These are phyloP conservation scores for Eragrostis curvula DNA, from an alignment of 176 grass and related monocot genomes.

Conservation along the genomic window DNA sequence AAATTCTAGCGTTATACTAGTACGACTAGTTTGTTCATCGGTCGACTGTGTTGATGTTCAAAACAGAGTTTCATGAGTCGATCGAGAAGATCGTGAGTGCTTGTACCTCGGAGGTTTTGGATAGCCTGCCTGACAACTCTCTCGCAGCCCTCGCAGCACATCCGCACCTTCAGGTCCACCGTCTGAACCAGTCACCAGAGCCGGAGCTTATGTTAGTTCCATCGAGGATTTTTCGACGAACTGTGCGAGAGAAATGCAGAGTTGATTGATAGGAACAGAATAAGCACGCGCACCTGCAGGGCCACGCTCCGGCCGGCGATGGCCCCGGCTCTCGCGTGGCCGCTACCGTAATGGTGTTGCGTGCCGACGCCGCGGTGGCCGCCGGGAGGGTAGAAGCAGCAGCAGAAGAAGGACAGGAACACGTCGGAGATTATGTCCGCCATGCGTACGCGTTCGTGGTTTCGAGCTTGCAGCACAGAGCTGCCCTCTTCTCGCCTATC, in stretches of 20 bases:
- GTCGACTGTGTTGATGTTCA: neutral
- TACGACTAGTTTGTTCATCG: too few species aligned
- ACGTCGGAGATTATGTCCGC: constrained; percentile 58
- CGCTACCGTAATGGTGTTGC: neutral
- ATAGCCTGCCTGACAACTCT: constrained; percentile 62
- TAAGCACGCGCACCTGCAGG: constrained; percentile 39
- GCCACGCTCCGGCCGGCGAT: constrained; percentile 16
- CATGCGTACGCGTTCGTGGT: constrained; percentile 8
- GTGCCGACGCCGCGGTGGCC: constrained; percentile 24
- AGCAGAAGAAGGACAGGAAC: constrained; percentile 59
- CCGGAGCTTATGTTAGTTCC: neutral
- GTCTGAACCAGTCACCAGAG: constrained; percentile 58
- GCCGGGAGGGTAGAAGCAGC: constrained; percentile 56
- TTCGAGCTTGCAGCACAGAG: neutral
- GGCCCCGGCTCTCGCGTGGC: constrained; percentile 3
- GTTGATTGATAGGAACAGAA: neutral
- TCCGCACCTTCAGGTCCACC: constrained; percentile 80
- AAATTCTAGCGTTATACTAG: too few species aligned
- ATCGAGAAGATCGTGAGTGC: neutral
- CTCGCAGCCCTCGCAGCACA: constrained; percentile 85
- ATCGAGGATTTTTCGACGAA: too few species aligned
- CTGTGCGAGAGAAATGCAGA: neutral
- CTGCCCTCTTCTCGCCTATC: too few species aligned
- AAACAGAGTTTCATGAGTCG: neutral
- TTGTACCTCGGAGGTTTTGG: constrained; percentile 58